These are phyloP conservation scores for Sarocladium kiliense DNA, from an alignment of 2,329 filamentous ascomycete genomes.

Conservation along the genomic window DNA sequence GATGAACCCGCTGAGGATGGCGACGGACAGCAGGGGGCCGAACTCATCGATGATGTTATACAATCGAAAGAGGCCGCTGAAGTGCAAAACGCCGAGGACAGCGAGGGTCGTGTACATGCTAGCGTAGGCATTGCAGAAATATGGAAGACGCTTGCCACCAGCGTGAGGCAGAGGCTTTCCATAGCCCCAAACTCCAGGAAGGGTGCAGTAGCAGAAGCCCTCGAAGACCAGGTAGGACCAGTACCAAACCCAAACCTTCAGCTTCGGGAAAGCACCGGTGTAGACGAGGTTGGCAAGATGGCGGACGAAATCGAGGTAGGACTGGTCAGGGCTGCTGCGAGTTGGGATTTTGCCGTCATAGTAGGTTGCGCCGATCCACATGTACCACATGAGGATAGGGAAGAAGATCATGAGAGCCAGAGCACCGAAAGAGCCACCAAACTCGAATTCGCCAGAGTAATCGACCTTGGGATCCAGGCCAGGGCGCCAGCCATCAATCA, in stretches of 20 bases:
- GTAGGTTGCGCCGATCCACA: slow-evolving; percentile 95
- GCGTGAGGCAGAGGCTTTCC: slow-evolving; percentile 83
- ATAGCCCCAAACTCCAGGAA: slow-evolving; percentile 82
- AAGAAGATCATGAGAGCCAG: slow-evolving; percentile 85
- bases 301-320: slow-evolving; percentile 62
- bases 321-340: slow-evolving; percentile 58
- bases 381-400: slow-evolving; percentile 96
- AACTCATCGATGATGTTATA: slow-evolving; percentile 95
- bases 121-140: slow-evolving; percentile 88
- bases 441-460: slow-evolving; percentile 66
- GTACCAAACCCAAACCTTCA: slow-evolving; percentile 87
- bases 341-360: slow-evolving; percentile 80
- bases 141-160: slow-evolving; percentile 78
- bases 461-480: slow-evolving; percentile 59
- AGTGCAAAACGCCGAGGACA: slow-evolving; percentile 67
- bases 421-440: slow-evolving; percentile 81
- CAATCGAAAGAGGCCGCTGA: slow-evolving; percentile 78
- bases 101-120: slow-evolving; percentile 84
- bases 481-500: slow-evolving; percentile 51
- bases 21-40: slow-evolving; percentile 85
- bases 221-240: slow-evolving; percentile 90
- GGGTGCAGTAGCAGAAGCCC: slow-evolving; percentile 72
- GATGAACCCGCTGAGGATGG: slow-evolving; percentile 83
- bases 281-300: slow-evolving; percentile 71
- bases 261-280: slow-evolving; percentile 75